A percentile compares a stretch with the other conserved stretches of the same genome.
Conservation (phyloP, 768 basidiomycete species). For the Amanita exitialis region DNA sequence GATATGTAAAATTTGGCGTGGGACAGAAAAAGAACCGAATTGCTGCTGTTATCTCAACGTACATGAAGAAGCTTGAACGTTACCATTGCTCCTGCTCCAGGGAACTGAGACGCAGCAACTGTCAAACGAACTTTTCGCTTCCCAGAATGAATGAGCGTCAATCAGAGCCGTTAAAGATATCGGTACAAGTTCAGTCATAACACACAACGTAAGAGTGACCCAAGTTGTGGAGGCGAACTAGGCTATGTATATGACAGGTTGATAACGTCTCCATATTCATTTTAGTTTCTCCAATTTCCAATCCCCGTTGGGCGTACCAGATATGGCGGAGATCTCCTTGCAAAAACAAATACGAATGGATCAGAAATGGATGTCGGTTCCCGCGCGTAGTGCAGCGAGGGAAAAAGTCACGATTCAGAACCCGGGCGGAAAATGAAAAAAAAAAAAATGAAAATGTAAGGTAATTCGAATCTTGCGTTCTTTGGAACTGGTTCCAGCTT, state of each 20-base stretch:
- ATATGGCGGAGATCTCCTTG: neutral
- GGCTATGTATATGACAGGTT: neutral
- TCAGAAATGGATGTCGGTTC: neutral
- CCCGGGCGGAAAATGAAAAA: neutral
- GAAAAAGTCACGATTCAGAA: neutral
- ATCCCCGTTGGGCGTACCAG: neutral
- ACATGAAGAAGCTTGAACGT: neutral
- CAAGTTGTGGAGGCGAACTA: neutral
- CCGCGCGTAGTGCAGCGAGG: neutral
- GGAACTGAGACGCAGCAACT: neutral
- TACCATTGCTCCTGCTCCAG: neutral
- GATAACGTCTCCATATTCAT: too few relatives aligned
- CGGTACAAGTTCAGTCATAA: neutral
- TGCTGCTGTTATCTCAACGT: too few relatives aligned
- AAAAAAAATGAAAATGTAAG: neutral
- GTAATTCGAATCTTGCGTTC: neutral
- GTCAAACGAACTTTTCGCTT: neutral
- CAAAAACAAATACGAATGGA: neutral
- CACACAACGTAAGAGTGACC: neutral
- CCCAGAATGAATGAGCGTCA: neutral
- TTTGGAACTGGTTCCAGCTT: neutral
- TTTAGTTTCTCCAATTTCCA: neutral
- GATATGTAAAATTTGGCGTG: too few relatives aligned
- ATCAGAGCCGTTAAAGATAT: neutral
- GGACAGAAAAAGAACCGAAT: too few relatives aligned